phyloP scores from a whole-genome alignment of 2,329 filamentous ascomycete species.

The Fusarium tjaetaba region DNA sequence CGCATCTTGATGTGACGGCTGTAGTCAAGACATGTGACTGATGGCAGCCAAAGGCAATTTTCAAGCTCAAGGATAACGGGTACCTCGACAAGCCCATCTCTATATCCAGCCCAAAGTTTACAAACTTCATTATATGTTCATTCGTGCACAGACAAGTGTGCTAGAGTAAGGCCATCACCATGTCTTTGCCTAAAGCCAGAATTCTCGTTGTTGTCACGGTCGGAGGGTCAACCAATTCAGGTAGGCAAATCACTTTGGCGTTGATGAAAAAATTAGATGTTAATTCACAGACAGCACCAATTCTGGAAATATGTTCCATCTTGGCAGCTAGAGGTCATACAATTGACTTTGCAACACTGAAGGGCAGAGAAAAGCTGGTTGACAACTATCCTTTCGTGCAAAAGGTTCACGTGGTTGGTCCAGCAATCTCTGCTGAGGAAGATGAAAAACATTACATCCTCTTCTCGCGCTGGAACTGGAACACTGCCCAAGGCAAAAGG shows the following conservation, averaged over 20 bases:
- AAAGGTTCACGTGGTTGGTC: not conserved
- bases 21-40: not conserved
- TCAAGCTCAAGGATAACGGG: no score
- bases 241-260: not conserved
- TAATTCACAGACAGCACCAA: not conserved
- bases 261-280: no score
- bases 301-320: not conserved
- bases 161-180: not conserved
- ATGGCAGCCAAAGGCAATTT: not conserved
- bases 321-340: not conserved
- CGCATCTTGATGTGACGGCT: not conserved
- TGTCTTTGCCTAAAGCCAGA: not conserved
- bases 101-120: not conserved
- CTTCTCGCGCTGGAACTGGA: conserved; percentile 3
- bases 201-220: not conserved
- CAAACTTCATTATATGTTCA: not conserved
- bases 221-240: not conserved
- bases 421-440: not conserved
- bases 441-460: not conserved
- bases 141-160: no score
- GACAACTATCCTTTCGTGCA: not conserved
- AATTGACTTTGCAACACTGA: conserved; percentile 5
- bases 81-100: not conserved
- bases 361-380: not conserved
- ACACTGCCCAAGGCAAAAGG: not conserved